Conservation (phyloP, 148 eudicot genomes). For the Limonium bicolor region DNA sequence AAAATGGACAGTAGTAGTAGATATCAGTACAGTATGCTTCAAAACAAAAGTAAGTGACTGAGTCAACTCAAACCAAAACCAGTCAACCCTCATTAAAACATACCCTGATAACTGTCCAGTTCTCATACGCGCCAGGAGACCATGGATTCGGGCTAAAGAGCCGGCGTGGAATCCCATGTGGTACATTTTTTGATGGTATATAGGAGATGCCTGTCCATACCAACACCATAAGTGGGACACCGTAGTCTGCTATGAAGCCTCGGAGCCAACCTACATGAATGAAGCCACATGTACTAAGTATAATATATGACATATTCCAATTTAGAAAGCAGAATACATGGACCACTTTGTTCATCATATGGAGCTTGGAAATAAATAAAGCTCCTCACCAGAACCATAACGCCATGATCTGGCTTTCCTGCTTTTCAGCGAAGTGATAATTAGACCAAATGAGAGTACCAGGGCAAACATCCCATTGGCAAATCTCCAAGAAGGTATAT, state of each 20-base stretch:
- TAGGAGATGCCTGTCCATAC: constrained; percentile 78
- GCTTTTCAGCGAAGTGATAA: constrained; percentile 65
- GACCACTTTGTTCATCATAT: not conserved
- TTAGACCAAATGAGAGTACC: constrained; percentile 75
- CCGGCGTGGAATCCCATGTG: constrained; percentile 72
- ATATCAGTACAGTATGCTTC: too few species aligned
- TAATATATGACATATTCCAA: not conserved
- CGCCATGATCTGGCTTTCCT: constrained; percentile 94
- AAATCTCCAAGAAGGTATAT: constrained; percentile 75
- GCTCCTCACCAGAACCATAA: constrained; percentile 58
- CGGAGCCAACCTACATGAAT: constrained; percentile 54
- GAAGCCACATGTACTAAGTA: not conserved
- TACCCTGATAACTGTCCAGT: constrained; percentile 83
- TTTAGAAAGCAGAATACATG: not conserved
- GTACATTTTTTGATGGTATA: constrained; percentile 59
- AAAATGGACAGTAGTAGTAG: too few species aligned
- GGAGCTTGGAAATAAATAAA: not conserved
- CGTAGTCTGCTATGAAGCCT: constrained; percentile 81
- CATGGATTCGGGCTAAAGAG: constrained; percentile 92
- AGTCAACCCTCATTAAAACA: not conserved
- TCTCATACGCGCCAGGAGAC: constrained; percentile 88
- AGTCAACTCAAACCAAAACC: not conserved
- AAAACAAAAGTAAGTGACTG: not conserved
- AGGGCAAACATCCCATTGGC: constrained; percentile 95
- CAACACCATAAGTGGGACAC: constrained; percentile 89